Evolutionary conservation across 164 flowering plant species (phyloP).

Genomic region (Dillenia suffruticosa): DNA sequence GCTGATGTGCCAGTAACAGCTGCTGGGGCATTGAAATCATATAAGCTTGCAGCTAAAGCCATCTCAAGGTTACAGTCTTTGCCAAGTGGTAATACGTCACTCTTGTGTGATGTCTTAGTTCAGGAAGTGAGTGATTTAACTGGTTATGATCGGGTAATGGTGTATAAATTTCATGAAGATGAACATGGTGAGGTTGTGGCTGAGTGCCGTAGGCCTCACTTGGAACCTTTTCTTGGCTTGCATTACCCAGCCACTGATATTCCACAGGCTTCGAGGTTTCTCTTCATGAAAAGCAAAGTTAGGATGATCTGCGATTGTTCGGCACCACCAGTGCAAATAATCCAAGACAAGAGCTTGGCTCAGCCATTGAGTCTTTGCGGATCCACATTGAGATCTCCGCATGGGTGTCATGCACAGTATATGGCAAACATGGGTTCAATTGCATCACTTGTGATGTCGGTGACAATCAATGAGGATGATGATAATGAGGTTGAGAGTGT

Average conservation of each 20-base stretch:
- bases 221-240: conserved; percentile 71
- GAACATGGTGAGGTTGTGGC: conserved; percentile 82
- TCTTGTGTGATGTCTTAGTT: conserved; percentile 63
- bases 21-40: conserved; percentile 73
- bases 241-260: conserved; percentile 82
- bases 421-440: conserved; percentile 79
- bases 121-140: conserved; percentile 61
- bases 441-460: conserved; percentile 81
- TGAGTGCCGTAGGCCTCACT: conserved; percentile 39
- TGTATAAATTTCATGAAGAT: conserved; percentile 74
- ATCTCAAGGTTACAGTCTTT: conserved; percentile 70
- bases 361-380: conserved; percentile 61
- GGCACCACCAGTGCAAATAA: conserved; percentile 52
- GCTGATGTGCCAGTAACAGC: conserved; percentile 65
- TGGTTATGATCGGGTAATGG: conserved; percentile 79
- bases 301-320: conserved; percentile 76
- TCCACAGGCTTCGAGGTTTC: conserved; percentile 78
- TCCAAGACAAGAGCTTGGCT: conserved; percentile 42
- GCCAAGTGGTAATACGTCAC: conserved; percentile 57
- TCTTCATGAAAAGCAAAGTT: conserved; percentile 71
- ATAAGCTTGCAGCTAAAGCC: conserved; percentile 78
- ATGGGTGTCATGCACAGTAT: conserved; percentile 75
- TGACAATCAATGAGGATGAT: conserved; percentile 53
- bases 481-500: conserved; percentile 30
- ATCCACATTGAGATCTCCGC: conserved; percentile 70